These are phyloP conservation scores for Sphaerobolus stellatus DNA, from an alignment of 1,284 basidiomycete genomes.

Conservation along the genomic window DNA sequence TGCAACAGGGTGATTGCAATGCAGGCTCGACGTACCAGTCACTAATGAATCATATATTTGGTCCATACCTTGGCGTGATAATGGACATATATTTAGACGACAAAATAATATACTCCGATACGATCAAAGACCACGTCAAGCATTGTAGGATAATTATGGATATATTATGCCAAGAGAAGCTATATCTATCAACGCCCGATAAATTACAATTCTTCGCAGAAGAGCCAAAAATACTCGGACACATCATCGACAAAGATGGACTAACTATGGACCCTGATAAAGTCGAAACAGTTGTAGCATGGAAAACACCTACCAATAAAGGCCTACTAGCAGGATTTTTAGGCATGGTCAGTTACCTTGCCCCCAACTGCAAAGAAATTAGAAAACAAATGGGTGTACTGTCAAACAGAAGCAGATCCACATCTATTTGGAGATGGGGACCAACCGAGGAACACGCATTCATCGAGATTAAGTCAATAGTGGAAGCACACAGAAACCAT, in stretches of 20 bases:
- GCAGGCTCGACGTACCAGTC: constrained; percentile 25
- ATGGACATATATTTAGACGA: constrained; percentile 34
- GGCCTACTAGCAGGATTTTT: constrained; percentile 24
- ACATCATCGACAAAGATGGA: constrained; percentile 28
- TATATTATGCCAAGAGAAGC: constrained; percentile 20
- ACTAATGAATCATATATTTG: constrained; percentile 33
- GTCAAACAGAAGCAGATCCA: constrained; percentile 13
- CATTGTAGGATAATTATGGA: constrained; percentile 26
- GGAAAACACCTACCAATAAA: constrained; percentile 17
- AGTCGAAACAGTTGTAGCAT: constrained; percentile 26
- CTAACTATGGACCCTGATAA: constrained; percentile 34
- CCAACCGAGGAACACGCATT: constrained; percentile 29
- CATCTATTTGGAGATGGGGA: constrained; percentile 21
- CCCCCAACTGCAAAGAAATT: constrained; percentile 19
- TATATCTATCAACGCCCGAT: constrained; percentile 24
- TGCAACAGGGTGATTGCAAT: constrained; percentile 36
- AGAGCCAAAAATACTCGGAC: constrained; percentile 30
- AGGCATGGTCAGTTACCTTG: constrained; percentile 26
- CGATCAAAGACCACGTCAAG: constrained; percentile 26
- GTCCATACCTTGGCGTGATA: constrained; percentile 23
- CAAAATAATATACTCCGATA: constrained; percentile 30
- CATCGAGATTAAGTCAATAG: constrained; percentile 24
- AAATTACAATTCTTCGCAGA: constrained; percentile 31
- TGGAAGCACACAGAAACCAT: constrained; percentile 20
- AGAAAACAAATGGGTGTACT: constrained; percentile 24